Evolutionary conservation across 2,329 filamentous ascomycete species (phyloP).

Genomic region (Neocucurbitaria cava): DNA sequence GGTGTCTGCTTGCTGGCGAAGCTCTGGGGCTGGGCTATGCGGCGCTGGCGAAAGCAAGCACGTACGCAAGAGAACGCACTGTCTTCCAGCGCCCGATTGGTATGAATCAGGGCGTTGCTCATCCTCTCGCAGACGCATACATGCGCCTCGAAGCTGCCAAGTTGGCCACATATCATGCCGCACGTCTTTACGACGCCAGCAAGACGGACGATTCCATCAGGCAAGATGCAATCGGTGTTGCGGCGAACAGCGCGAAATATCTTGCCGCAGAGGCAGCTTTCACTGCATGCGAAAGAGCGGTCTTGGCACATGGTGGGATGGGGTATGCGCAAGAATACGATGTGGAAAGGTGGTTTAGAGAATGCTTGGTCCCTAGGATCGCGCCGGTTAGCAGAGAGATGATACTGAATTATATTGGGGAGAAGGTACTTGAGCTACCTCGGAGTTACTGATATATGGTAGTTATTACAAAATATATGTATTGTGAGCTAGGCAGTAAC

Average conservation of each 20-base stretch:
- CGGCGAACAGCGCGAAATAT: constrained; percentile 60
- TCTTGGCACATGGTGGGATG: constrained; percentile 67
- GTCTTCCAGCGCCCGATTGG: constrained; percentile 65
- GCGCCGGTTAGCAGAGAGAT: constrained; percentile 71
- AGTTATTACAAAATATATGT: background rate
- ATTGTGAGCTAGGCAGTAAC: too few relatives aligned
- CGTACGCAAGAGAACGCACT: constrained; percentile 56
- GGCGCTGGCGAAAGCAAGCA: constrained; percentile 51
- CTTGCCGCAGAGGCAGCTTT: constrained; percentile 67
- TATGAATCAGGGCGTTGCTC: constrained; percentile 64
- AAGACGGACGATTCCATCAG: constrained; percentile 49
- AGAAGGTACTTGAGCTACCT: constrained; percentile 42
- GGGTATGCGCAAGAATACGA: constrained; percentile 69
- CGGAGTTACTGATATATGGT: background rate
- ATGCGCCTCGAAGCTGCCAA: constrained; percentile 68
- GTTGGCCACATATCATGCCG: constrained; percentile 65
- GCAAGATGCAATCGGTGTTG: constrained; percentile 49
- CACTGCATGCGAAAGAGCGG: constrained; percentile 63
- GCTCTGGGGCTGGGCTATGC: constrained; percentile 80
- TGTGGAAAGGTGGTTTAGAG: constrained; percentile 66
- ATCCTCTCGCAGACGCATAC: constrained; percentile 63
- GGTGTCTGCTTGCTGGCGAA: constrained; percentile 68
- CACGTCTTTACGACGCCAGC: constrained; percentile 61
- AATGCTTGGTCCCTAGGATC: constrained; percentile 66
- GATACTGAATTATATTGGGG: constrained; percentile 76